phyloP scores from a whole-genome alignment of 768 basidiomycete species.

The Suillus hirtellus region DNA sequence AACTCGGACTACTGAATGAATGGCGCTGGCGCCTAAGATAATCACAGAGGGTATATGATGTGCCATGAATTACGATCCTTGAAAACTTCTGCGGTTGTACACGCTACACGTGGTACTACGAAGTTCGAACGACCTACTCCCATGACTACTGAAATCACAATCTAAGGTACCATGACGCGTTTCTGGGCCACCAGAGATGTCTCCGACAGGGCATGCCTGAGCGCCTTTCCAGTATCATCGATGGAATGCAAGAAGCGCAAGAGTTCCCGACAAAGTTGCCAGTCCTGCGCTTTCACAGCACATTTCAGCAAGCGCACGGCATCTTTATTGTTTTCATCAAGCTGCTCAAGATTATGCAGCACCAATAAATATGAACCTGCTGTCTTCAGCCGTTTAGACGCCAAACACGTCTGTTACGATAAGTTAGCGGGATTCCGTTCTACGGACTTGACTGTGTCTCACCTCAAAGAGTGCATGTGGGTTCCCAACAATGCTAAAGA shows the following conservation, averaged over 20 bases:
- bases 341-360: slow-evolving; percentile 88
- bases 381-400: slow-evolving; percentile 73
- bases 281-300: slow-evolving; percentile 79
- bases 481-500: slow-evolving; percentile 90
- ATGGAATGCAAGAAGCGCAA: slow-evolving; percentile 91
- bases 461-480: slow-evolving; percentile 93
- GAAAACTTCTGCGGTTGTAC: background rate
- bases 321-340: slow-evolving; percentile 75
- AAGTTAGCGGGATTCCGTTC: background rate
- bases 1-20: background rate
- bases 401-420: slow-evolving; percentile 66
- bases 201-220: slow-evolving; percentile 60
- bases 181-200: slow-evolving; percentile 36
- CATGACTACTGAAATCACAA: background rate
- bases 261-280: slow-evolving; percentile 89
- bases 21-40: background rate
- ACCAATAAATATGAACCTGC: slow-evolving; percentile 93
- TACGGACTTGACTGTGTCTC: slow-evolving; percentile 20
- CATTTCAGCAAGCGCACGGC: slow-evolving; percentile 77
- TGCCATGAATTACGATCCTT: background rate
- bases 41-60: background rate
- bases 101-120: background rate
- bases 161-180: background rate
- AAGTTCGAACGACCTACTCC: background rate
- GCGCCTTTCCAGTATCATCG: slow-evolving; percentile 78